These are phyloP conservation scores for Astrocystis sublimbata DNA, from an alignment of 495 filamentous ascomycete genomes.

Conservation along the genomic window DNA sequence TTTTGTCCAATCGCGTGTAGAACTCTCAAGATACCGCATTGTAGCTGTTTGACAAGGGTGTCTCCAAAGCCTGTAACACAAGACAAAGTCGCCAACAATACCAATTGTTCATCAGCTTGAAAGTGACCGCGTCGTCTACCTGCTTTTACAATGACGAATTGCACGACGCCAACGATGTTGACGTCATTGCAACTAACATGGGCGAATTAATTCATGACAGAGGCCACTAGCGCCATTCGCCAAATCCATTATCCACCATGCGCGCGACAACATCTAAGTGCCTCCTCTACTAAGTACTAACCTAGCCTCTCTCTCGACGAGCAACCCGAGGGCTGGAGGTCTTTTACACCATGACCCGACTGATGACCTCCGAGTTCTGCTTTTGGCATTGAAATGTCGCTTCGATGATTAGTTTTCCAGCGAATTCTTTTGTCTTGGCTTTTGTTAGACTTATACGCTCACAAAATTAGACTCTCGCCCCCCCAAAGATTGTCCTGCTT, in stretches of 20 bases:
- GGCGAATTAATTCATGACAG: background rate
- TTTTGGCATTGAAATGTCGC: background rate
- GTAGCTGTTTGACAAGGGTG: no score
- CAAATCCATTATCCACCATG: background rate
- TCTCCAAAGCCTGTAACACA: no score
- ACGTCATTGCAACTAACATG: background rate
- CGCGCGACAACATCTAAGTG: background rate
- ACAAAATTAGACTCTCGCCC: background rate
- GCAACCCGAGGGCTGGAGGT: background rate
- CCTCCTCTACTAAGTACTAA: no score
- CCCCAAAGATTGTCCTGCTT: background rate
- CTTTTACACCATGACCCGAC: background rate
- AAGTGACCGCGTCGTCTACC: background rate
- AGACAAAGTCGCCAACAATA: no score
- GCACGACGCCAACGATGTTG: background rate
- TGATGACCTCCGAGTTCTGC: background rate
- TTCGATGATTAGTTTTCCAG: background rate
- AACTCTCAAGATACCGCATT: no score
- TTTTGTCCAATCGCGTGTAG: no score
- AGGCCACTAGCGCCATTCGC: background rate
- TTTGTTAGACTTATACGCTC: slow-evolving; percentile 2
- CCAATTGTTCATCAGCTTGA: no score
- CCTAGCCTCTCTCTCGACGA: background rate
- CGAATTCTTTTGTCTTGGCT: background rate
- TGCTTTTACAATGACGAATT: no score